Base-by-base conservation (phyloP, 768 basidiomycete species). In the Trametes cingulata region DNA sequence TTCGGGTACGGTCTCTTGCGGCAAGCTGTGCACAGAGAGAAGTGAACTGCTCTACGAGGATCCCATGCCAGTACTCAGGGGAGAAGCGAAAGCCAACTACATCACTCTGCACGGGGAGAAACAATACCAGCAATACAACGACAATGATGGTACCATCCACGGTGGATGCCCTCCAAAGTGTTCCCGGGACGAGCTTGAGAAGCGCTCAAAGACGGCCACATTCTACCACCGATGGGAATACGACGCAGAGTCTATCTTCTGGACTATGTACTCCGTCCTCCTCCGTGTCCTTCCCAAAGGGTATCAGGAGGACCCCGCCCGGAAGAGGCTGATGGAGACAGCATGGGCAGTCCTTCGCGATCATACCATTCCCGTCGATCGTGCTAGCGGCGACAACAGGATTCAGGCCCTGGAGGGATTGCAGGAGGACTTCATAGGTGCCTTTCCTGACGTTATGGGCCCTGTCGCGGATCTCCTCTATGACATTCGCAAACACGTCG, bases 151-250 rank as follows among this genome's bases (percentile, higher is more conserved):
- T n/a, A 37, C 49, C 33, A 6, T 50, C 22, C 49, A 50, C 49
- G 49, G 49, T 14, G 49, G 49, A 1, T 19, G 22, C n/a, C 49
- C 49, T 37, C 45, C 45, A 14, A n/a, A 40, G 14, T 15, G n/a
- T n/a, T 14, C n/a, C 39, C 14, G n/a, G 14, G 5, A 14, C 14
- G 39, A 40, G n/a, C 49, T 37, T 19, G 17, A 13, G 19, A 5
- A 35, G 35, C 35, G 35, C 19, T 33, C 49, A 4, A 17, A 36
- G 12, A 22, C 10, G 1, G 20, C 35, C 9, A n/a, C 35, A 6
- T 56, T 56, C 55, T 25, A 27, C 27, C 46, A 48, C 22, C 55
- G 55, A 5, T 37, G 45, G 45, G 45, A 47, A 15, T 47, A 56
- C n/a, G 55, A 48, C 36, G 55, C 36, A 7, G 55, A 56, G 13